These are phyloP conservation scores for Acorus gramineus DNA, from an alignment of 106 monocot genomes.

Conservation along the genomic window DNA sequence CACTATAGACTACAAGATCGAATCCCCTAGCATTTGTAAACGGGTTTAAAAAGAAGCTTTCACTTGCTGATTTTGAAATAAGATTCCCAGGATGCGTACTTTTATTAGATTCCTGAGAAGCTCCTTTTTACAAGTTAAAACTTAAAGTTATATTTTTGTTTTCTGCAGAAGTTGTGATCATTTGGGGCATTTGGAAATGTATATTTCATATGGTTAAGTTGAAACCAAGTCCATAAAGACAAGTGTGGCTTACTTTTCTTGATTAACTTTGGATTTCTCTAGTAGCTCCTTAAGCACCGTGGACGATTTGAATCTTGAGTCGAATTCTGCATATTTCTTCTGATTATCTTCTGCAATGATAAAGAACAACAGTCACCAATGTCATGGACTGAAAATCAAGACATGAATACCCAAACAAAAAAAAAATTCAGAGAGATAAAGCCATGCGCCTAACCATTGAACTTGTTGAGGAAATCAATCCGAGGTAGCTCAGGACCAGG, in stretches of 20 bases:
- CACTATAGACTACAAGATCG: too few species aligned
- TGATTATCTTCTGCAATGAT: constrained; percentile 28
- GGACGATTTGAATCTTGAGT: constrained; percentile 37
- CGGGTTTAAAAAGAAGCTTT: too few species aligned
- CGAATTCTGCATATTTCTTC: constrained; percentile 43
- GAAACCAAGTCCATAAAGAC: too few species aligned
- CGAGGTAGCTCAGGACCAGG: constrained; percentile 38
- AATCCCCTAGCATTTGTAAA: too few species aligned
- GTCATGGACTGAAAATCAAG: too few species aligned
- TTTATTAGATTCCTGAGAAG: too few species aligned
- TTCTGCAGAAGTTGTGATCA: background rate
- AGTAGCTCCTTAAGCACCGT: constrained; percentile 34
- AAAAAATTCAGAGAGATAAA: background rate
- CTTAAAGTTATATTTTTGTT: too few species aligned
- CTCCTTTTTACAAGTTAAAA: too few species aligned
- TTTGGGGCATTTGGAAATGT: background rate
- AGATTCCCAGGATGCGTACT: too few species aligned
- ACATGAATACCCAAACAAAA: too few species aligned
- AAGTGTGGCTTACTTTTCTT: constrained; percentile 19
- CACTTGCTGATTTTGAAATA: too few species aligned
- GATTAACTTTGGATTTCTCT: constrained; percentile 35
- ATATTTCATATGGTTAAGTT: background rate
- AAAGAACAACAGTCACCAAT: background rate
- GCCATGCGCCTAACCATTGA: constrained; percentile 19
- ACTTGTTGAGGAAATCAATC: constrained; percentile 33